Evolutionary conservation across 2,329 filamentous ascomycete genomes (phyloP), one percentile per base, ranked within the genome.

Genomic region (Hymenotorrendiella dingleyae): DNA sequence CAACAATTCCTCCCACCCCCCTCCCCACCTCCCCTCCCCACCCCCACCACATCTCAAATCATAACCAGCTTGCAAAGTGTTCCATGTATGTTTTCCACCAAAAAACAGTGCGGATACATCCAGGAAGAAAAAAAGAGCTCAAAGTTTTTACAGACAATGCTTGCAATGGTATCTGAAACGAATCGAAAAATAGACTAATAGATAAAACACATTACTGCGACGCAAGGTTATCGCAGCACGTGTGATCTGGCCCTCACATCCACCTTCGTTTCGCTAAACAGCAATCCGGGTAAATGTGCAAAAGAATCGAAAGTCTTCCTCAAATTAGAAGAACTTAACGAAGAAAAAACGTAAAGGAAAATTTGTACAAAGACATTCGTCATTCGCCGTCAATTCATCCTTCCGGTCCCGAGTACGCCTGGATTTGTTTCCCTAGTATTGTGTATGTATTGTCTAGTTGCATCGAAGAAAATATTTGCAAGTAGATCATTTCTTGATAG

Each of bases 331-430:
- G 24, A 17, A 21, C n/a, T 19, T 27, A 11, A 48, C 40, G 32
- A 36, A 32, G 20, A 28, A 41, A 49, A 42, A 35, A 19, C 20
- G 21, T 21, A 22, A 42, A 46, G 14, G 45, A 33, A 46, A 43
- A 42, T 45, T 28, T 53, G 38, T 49, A 50, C 47, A 38, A 38
- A 21, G 16, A 36, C 22, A 27, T 49, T 42, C 45, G 19, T 39
- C 52, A 50, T 30, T 54, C 46, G 46, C 51, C 39, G 43, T 53
- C 50, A 40, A 49, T 40, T 40, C 43, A 47, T 45, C 37, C 29
- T 39, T 34, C 36, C 35, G 12, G 27, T 35, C 35, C 40, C 40
- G 14, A 19, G 23, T 44, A 29, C 40, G 40, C 42, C 42, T 14
- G 27, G 22, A 27, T 20, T 24, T 39, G 27, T 39, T 33, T 28